A percentile compares a stretch with the other conserved stretches of the same genome.
phyloP scores from a whole-genome alignment of 176 grass and related monocot genomes.

The Metroxylon sagu region DNA sequence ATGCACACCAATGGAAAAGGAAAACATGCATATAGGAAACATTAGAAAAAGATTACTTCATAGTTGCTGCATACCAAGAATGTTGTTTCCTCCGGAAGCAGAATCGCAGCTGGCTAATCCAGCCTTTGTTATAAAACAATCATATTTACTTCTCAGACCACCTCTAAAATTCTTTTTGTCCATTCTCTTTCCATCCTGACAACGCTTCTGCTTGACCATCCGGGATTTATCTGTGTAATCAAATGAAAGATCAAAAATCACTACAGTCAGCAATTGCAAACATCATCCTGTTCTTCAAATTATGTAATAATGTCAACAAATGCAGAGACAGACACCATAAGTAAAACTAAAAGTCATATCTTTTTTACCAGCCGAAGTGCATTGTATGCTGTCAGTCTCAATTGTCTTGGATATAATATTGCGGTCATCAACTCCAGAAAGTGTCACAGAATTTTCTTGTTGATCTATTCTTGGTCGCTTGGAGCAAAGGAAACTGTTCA shows the following conservation, averaged over 20 bases:
- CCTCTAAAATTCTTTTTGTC: conserved; percentile 82
- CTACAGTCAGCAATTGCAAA: no score
- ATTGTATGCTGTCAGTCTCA: conserved; percentile 31
- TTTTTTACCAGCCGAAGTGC: conserved; percentile 32
- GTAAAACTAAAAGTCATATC: not conserved
- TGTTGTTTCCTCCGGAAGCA: conserved; percentile 44
- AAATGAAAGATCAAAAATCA: conserved; percentile 18
- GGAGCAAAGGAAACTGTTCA: conserved; percentile 44
- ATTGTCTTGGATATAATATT: conserved; percentile 35
- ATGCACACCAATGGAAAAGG: no score
- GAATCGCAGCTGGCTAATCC: conserved; percentile 74
- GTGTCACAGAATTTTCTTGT: conserved; percentile 24
- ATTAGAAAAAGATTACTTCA: conserved; percentile 10
- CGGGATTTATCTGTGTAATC: conserved; percentile 58
- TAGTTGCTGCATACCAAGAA: conserved; percentile 59
- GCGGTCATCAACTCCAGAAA: conserved; percentile 34
- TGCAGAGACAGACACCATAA: no score
- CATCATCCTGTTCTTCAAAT: no score
- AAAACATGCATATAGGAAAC: not conserved
- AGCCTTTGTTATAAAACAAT: conserved; percentile 63
- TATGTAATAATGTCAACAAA: no score
- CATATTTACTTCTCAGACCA: conserved; percentile 68
- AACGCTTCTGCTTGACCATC: conserved; percentile 67
- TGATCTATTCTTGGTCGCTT: conserved; percentile 76
- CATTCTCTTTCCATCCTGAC: conserved; percentile 64